phyloP scores from a whole-genome alignment of 257 asterid genomes.

The Fraxinus quadrangulata region DNA sequence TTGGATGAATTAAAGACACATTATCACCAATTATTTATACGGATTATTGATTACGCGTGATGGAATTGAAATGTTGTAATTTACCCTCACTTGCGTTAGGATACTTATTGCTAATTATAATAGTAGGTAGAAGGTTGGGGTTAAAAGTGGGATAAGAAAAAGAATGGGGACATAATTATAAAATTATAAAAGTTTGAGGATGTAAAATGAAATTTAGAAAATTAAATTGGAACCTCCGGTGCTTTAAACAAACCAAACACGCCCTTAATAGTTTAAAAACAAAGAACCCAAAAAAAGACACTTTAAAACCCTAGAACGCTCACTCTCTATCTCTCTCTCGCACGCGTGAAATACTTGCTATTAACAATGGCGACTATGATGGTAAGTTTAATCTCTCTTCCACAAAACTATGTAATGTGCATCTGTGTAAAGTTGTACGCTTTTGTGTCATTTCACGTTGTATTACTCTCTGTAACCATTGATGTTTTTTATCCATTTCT shows the following conservation, averaged over 20 bases:
- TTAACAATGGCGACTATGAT: conserved; percentile 42
- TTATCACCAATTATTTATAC: too few species aligned
- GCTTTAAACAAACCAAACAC: not conserved
- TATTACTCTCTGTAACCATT: not conserved
- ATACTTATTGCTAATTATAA: too few species aligned
- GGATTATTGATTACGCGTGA: too few species aligned
- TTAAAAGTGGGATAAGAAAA: too few species aligned
- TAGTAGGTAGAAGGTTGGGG: too few species aligned
- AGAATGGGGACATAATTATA: too few species aligned
- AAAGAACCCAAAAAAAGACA: not conserved
- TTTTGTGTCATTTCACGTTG: conserved; percentile 16
- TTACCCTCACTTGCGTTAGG: too few species aligned
- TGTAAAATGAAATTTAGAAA: too few species aligned
- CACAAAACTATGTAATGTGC: not conserved
- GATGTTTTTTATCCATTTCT: not conserved
- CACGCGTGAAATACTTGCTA: conserved; percentile 15
- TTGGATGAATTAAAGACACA: not conserved
- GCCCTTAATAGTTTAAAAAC: not conserved
- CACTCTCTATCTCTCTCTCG: not conserved
- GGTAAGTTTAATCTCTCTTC: conserved; percentile 38
- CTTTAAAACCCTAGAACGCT: not conserved
- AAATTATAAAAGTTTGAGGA: too few species aligned
- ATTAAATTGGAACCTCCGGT: not conserved
- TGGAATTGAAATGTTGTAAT: too few species aligned
- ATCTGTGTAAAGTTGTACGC: not conserved